A percentile compares a stretch with the other conserved stretches of the same genome.
phyloP scores from a whole-genome alignment of 2,329 filamentous ascomycete species.

The Phoma sp. region DNA sequence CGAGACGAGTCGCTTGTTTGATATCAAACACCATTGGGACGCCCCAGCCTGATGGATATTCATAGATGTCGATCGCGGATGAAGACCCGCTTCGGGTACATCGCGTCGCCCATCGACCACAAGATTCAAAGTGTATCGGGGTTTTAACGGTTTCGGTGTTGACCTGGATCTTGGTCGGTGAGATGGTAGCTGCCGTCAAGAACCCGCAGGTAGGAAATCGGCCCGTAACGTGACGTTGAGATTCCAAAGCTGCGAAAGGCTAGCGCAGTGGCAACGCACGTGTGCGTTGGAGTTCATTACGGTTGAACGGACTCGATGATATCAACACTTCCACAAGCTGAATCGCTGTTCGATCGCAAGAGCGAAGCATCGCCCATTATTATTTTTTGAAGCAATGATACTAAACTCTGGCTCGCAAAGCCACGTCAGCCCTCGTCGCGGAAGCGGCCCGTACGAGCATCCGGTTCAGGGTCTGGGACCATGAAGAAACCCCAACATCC shows the following conservation, averaged over 20 bases:
- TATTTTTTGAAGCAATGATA: not conserved
- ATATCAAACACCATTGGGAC: not conserved
- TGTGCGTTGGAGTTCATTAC: not conserved
- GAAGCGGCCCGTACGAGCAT: slow-evolving; percentile 13
- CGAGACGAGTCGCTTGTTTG: slow-evolving; percentile 1
- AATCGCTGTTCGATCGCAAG: not conserved
- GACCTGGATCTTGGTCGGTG: slow-evolving; percentile 10
- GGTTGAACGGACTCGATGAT: not conserved
- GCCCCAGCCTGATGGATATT: slow-evolving; percentile 12
- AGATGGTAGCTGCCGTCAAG: slow-evolving; percentile 9
- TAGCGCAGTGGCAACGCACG: not conserved
- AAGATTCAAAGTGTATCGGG: slow-evolving; percentile 20
- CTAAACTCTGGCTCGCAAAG: not conserved
- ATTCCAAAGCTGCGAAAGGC: not conserved
- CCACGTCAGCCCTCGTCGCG: slow-evolving; percentile 16
- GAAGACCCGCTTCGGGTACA: slow-evolving; percentile 11
- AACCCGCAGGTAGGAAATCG: slow-evolving; percentile 3
- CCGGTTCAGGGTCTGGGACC: slow-evolving; percentile 4
- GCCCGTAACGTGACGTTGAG: slow-evolving; percentile 8
- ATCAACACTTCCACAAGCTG: not conserved
- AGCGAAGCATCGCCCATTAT: not conserved
- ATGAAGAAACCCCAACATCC: not conserved
- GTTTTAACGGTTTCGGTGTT: slow-evolving; percentile 17
- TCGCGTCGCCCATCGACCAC: not conserved
- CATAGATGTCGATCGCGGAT: slow-evolving; percentile 16